Evolutionary conservation across 495 filamentous ascomycete species (phyloP).

Genomic region (Rhizodiscina lignyota): DNA sequence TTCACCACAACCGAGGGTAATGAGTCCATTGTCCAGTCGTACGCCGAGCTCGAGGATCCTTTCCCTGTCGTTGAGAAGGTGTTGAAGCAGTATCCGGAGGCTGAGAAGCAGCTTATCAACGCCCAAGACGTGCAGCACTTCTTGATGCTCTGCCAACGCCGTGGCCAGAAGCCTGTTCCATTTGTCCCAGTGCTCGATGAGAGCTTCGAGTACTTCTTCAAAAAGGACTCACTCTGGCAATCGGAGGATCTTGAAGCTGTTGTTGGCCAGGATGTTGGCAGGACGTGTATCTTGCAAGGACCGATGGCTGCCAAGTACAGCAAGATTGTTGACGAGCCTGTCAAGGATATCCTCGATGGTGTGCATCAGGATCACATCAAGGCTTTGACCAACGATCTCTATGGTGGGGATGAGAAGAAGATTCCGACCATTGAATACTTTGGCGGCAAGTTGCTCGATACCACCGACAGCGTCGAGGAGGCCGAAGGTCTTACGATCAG

Average conservation of each 20-base stretch:
- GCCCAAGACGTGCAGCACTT: constrained; percentile 97
- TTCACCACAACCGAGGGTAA: constrained; percentile 53
- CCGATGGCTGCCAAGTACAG: constrained; percentile 89
- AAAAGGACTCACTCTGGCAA: constrained; percentile 99
- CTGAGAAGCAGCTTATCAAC: constrained; percentile 82
- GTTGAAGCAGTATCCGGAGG: constrained; percentile 65
- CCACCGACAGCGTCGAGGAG: constrained; percentile 37
- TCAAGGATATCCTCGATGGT: constrained; percentile 80
- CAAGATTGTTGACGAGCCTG: constrained; percentile 71
- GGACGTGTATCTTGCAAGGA: constrained; percentile 90
- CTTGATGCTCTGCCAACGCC: constrained; percentile 77
- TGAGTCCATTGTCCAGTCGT: constrained; percentile 68
- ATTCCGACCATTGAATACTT: constrained; percentile 91
- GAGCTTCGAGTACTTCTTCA: constrained; percentile 96
- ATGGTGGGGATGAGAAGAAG: constrained; percentile 48
- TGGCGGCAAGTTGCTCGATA: constrained; percentile 52
- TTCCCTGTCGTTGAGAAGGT: constrained; percentile 61
- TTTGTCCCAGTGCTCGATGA: constrained; percentile 90
- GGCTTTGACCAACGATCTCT: constrained; percentile 61
- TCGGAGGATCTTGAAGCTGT: constrained; percentile 94
- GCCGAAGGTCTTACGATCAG: constrained; percentile 69
- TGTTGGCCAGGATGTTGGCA: constrained; percentile 83
- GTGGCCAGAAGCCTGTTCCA: constrained; percentile 88
- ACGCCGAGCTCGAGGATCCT: constrained; percentile 72
- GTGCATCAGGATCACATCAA: constrained; percentile 80